phyloP scores from a whole-genome alignment of 2,329 filamentous ascomycete species.

The Stemphylium lycopersici region DNA sequence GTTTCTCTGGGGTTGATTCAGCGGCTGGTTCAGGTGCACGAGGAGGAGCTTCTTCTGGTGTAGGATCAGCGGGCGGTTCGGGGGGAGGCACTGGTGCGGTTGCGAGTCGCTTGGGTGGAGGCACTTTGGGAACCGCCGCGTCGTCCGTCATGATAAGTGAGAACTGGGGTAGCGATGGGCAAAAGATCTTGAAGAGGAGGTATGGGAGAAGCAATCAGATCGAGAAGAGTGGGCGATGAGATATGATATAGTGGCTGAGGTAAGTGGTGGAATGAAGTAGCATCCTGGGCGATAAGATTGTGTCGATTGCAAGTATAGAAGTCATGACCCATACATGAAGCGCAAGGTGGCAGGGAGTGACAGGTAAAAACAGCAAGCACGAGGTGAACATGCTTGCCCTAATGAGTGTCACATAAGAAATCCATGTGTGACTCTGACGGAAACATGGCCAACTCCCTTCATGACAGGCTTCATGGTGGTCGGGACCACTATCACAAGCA shows the following conservation, averaged over 20 bases:
- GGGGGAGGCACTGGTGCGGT: neutral
- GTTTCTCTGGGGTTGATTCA: neutral
- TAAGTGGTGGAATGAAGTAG: constrained; percentile 1
- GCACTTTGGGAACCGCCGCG: neutral
- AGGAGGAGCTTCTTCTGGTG: neutral
- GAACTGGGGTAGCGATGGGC: neutral
- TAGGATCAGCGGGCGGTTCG: neutral
- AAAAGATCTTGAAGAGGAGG: neutral
- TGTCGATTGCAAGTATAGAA: neutral
- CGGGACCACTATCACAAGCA: neutral
- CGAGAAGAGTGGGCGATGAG: neutral
- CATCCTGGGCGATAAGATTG: neutral
- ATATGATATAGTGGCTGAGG: constrained; percentile 1
- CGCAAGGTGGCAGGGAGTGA: neutral
- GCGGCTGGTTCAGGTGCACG: neutral
- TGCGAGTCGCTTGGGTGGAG: neutral
- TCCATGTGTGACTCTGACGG: neutral
- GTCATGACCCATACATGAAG: neutral
- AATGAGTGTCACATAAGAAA: neutral
- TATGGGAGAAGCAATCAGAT: neutral
- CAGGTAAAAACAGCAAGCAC: neutral
- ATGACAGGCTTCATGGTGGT: neutral
- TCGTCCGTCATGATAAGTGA: neutral
- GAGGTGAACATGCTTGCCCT: neutral
- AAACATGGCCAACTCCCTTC: neutral